Conservation (phyloP, 2,329 filamentous ascomycete species). For the Gliomastix tumulicola region DNA sequence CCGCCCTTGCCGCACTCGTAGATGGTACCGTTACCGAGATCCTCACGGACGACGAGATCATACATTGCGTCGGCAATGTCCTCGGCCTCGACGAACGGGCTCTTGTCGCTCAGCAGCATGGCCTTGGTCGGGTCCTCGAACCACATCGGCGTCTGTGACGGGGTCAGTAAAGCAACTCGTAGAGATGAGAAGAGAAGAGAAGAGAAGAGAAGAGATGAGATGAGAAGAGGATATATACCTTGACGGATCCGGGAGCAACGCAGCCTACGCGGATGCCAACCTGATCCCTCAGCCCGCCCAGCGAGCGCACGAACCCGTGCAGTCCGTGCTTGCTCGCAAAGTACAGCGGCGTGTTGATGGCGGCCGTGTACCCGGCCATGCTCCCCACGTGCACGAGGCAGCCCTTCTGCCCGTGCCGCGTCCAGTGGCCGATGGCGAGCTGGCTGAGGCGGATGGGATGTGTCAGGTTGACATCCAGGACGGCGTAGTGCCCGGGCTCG, state of each 20-base stretch:
- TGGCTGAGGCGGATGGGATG: slow-evolving; percentile 28
- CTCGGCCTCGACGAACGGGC: slow-evolving; percentile 19
- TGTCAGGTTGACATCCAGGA: slow-evolving; percentile 27
- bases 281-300: slow-evolving; percentile 18
- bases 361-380: slow-evolving; percentile 20
- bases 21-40: slow-evolving; percentile 13
- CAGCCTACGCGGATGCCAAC: slow-evolving; percentile 23
- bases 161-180: slow-evolving; percentile 15
- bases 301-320: slow-evolving; percentile 22
- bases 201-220: not conserved
- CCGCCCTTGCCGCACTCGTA: slow-evolving; percentile 10
- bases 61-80: slow-evolving; percentile 21
- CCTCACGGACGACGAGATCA: slow-evolving; percentile 3
- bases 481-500: slow-evolving; percentile 22
- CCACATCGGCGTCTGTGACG: slow-evolving; percentile 23
- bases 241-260: slow-evolving; percentile 23
- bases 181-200: not conserved
- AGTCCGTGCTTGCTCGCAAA: slow-evolving; percentile 27
- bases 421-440: slow-evolving; percentile 29
- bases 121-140: slow-evolving; percentile 20
- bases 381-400: slow-evolving; percentile 24
- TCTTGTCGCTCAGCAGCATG: slow-evolving; percentile 13
- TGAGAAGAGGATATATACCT: slow-evolving; percentile 11
- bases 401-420: slow-evolving; percentile 15
- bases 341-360: slow-evolving; percentile 24